phyloP scores from a whole-genome alignment of 2,329 filamentous ascomycete species.

The Hymenoscyphus repandus region DNA sequence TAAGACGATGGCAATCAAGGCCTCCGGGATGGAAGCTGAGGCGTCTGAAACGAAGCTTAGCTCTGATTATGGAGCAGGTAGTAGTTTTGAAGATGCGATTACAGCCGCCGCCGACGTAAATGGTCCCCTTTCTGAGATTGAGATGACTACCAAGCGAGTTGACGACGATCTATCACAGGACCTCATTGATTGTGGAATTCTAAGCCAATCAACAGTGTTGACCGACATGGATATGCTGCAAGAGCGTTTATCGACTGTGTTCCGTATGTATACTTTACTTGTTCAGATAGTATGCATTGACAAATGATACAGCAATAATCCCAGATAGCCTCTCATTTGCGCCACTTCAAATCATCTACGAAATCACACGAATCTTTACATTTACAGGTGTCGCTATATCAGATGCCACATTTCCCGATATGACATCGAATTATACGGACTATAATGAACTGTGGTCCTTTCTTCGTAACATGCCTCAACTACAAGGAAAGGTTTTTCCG shows the following conservation, averaged over 20 bases:
- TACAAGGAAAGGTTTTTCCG: conserved; percentile 44
- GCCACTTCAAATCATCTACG: conserved; percentile 25
- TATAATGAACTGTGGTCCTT: conserved; percentile 40
- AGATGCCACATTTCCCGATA: conserved; percentile 10
- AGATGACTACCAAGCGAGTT: conserved; percentile 1
- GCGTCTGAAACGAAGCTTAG: conserved; percentile 2
- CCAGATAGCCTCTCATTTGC: conserved; percentile 15
- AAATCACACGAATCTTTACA: conserved; percentile 28
- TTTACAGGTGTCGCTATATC: conserved; percentile 21
- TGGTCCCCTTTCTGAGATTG: not conserved
- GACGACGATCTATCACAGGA: conserved; percentile 15
- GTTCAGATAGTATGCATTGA: not conserved
- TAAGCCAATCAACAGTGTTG: not conserved
- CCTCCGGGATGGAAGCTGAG: not conserved
- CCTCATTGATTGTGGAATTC: not conserved
- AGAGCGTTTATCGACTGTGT: conserved; percentile 12
- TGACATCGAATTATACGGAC: conserved; percentile 34
- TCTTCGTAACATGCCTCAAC: conserved; percentile 36
- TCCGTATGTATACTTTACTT: conserved; percentile 12
- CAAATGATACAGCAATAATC: conserved; percentile 15
- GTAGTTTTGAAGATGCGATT: conserved; percentile 20
- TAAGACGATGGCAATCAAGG: not conserved
- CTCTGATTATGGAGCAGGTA: conserved; percentile 21
- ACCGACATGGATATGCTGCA: conserved; percentile 8
- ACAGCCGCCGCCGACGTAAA: conserved; percentile 9